These are phyloP conservation scores for Ogataea neopini DNA, from an alignment of 805 yeast genomes.

Conservation along the genomic window DNA sequence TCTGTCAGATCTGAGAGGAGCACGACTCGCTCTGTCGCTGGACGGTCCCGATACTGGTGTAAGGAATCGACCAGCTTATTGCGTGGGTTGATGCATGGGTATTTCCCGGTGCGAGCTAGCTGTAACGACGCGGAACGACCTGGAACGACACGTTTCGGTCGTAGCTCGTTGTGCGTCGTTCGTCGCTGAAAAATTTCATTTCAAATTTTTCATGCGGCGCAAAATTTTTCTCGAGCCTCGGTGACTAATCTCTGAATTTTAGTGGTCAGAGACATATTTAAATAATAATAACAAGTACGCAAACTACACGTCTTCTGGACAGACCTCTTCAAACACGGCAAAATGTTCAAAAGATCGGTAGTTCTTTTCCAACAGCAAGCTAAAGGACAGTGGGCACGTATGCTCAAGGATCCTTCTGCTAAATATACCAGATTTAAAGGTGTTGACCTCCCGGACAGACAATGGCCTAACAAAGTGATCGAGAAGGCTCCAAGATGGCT, in stretches of 20 bases:
- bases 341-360: conserved; percentile 34
- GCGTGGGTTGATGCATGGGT: no score
- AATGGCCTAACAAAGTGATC: conserved; percentile 69
- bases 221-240: conserved; percentile 1
- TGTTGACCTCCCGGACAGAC: conserved; percentile 58
- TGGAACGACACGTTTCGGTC: no score
- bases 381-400: conserved; percentile 37
- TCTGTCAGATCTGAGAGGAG: no score
- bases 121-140: no score
- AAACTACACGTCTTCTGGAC: no score
- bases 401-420: conserved; percentile 69
- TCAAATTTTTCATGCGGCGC: conserved; percentile 11
- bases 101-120: no score
- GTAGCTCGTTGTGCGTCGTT: no score
- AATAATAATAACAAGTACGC: no score
- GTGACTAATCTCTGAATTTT: conserved; percentile 1
- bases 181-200: conserved; percentile 2
- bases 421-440: conserved; percentile 61
- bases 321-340: neutral
- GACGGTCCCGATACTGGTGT: no score
- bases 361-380: conserved; percentile 31
- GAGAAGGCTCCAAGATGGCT: conserved; percentile 79
- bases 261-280: no score
- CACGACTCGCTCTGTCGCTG: no score
- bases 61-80: no score